Evolutionary conservation across 129 eudicot species (phyloP).

Genomic region (Flaveria ramosissima): DNA sequence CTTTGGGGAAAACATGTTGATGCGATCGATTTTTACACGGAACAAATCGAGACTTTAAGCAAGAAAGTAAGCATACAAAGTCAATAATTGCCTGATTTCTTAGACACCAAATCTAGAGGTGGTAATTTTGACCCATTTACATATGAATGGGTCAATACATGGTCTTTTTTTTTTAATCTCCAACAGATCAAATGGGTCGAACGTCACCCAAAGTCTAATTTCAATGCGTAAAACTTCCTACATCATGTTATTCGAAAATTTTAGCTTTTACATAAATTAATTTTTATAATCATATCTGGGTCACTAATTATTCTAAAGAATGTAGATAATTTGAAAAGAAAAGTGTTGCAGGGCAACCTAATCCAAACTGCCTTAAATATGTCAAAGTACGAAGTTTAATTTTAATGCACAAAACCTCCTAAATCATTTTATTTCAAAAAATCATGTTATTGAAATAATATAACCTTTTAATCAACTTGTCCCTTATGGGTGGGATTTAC

Average conservation of each 20-base stretch:
- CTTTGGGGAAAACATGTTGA: conserved; percentile 83
- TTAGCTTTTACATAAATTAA: background rate
- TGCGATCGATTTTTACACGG: conserved; percentile 73
- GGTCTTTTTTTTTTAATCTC: background rate
- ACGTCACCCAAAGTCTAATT: background rate
- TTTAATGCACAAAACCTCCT: background rate
- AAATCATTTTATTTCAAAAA: background rate
- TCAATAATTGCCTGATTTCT: conserved; percentile 3
- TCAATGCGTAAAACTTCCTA: background rate
- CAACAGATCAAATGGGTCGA: background rate
- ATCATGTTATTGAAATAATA: background rate
- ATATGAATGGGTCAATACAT: background rate
- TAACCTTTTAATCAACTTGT: no score
- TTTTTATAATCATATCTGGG: background rate
- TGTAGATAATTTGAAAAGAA: background rate
- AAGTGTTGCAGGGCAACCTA: background rate
- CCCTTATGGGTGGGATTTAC: no score
- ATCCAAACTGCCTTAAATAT: background rate
- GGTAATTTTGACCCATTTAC: conserved; percentile 17
- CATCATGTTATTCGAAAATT: background rate
- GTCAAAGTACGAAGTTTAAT: background rate
- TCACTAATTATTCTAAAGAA: background rate
- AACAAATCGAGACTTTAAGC: conserved; percentile 58
- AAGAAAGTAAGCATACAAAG: conserved; percentile 58
- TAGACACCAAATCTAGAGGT: conserved; percentile 24